A percentile compares a stretch with the other conserved stretches of the same genome.
Conservation (phyloP, 495 filamentous ascomycete genomes). For the Neurospora sp. region DNA sequence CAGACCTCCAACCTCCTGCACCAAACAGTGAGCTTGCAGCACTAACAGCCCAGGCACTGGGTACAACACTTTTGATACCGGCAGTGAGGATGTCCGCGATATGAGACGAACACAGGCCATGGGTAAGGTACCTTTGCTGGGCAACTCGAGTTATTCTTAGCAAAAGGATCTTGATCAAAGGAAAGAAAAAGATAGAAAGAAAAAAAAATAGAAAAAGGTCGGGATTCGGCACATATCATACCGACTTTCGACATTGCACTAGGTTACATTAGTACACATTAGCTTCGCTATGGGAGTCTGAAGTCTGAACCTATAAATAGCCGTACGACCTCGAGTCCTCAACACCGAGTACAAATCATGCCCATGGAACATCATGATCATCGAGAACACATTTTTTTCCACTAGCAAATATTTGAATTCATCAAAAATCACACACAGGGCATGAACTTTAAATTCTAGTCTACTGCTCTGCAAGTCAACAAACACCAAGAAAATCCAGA, state of each 20-base stretch:
- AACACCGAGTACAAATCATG: background rate
- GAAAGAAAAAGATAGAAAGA: background rate
- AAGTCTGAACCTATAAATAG: background rate
- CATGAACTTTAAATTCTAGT: no score
- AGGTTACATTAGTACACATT: no score
- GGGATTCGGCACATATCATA: background rate
- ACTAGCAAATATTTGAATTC: background rate
- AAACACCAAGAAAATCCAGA: no score
- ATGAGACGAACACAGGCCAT: background rate
- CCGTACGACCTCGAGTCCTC: background rate
- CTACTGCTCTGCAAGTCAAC: no score
- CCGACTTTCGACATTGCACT: background rate
- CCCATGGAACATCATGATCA: background rate
- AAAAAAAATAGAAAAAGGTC: background rate
- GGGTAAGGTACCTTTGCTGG: background rate
- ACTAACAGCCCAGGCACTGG: background rate
- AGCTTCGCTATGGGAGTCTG: background rate
- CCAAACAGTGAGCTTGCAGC: background rate
- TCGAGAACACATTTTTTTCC: background rate
- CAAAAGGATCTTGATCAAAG: background rate
- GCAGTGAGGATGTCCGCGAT: background rate
- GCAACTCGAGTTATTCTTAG: background rate
- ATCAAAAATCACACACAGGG: no score
- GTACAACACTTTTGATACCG: background rate
- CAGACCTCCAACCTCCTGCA: background rate